phyloP scores from a whole-genome alignment of 2,329 filamentous ascomycete species.

The Huntiella decipiens region DNA sequence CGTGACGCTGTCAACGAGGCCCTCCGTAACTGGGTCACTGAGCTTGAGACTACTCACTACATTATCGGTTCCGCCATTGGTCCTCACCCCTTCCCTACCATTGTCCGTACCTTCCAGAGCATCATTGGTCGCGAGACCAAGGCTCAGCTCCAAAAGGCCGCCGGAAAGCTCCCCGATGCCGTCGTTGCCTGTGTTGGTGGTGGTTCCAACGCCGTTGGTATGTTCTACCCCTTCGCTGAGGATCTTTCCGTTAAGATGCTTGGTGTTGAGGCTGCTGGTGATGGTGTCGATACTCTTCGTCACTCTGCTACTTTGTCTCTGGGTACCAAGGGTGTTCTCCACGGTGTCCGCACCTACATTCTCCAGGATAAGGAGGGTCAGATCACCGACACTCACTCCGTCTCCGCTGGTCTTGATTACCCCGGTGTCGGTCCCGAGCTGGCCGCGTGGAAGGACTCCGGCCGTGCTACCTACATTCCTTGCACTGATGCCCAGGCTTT shows the following conservation, averaged over 20 bases:
- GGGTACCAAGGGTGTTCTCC: constrained; percentile 78
- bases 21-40: constrained; percentile 79
- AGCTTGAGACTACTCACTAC: constrained; percentile 89
- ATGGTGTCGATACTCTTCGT: constrained; percentile 67
- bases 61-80: constrained; percentile 96
- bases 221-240: constrained; percentile 92
- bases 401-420: constrained; percentile 92
- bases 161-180: constrained; percentile 80
- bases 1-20: constrained; percentile 91
- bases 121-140: constrained; percentile 94
- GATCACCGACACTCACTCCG: constrained; percentile 85
- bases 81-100: constrained; percentile 92
- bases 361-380: constrained; percentile 86
- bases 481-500: constrained; percentile 88
- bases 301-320: constrained; percentile 79
- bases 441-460: constrained; percentile 76
- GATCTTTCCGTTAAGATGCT: constrained; percentile 73
- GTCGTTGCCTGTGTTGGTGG: constrained; percentile 94
- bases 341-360: constrained; percentile 90
- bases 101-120: constrained; percentile 92
- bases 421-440: constrained; percentile 92
- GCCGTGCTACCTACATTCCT: constrained; percentile 71
- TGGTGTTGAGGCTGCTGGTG: constrained; percentile 87
- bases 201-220: constrained; percentile 85
- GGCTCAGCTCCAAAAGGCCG: constrained; percentile 66